Evolutionary conservation across 306 rosid genomes (phyloP).

Genomic region (Hippophae tibetana): DNA sequence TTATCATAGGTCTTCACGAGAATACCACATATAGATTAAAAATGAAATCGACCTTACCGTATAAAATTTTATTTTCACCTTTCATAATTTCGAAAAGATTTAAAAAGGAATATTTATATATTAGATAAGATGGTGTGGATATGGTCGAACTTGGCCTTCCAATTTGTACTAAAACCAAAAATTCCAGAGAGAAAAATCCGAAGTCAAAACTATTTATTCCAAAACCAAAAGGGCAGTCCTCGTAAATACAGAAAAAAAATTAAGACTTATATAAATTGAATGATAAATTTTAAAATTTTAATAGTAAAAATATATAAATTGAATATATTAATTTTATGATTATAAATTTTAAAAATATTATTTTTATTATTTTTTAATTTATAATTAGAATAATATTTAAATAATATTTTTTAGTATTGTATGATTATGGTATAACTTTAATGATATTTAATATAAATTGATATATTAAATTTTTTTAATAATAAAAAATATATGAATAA

Average conservation of each 20-base stretch:
- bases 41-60: constrained; percentile 12
- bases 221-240: constrained; percentile 9
- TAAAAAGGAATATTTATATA: constrained; percentile 1
- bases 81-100: constrained; percentile 9
- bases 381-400: no score
- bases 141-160: constrained; percentile 20
- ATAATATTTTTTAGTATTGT: no score
- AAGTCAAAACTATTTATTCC: neutral
- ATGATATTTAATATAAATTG: neutral
- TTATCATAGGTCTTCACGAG: constrained; percentile 41
- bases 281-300: no score
- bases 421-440: no score
- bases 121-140: neutral
- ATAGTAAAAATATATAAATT: no score
- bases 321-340: no score
- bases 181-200: constrained; percentile 8
- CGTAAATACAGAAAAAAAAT: constrained; percentile 20
- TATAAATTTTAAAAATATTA: no score
- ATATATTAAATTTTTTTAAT: constrained; percentile 20
- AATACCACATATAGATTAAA: neutral
- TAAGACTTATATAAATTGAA: no score
- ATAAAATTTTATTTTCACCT: neutral
- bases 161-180: constrained; percentile 2
- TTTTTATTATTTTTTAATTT: no score
- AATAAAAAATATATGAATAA: constrained; percentile 20